Evolutionary conservation across 2,329 filamentous ascomycete species (phyloP).

Genomic region (Pseudocercospora musae): DNA sequence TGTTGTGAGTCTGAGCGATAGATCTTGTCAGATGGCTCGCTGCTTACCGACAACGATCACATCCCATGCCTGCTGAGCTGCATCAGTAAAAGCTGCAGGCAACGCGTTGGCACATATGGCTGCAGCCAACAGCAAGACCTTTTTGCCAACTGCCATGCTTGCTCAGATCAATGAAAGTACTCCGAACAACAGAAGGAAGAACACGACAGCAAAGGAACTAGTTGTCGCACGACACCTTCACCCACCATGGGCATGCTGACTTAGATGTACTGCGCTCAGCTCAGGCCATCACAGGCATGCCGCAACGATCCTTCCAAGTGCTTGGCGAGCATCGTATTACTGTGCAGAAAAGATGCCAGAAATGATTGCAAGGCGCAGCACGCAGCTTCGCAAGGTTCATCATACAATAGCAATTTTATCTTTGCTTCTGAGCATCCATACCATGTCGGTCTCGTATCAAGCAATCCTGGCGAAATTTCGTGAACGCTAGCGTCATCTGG

Average conservation of each 20-base stretch:
- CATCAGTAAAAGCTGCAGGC: neutral
- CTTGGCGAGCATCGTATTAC: neutral
- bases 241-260: neutral
- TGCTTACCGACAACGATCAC: slow-evolving; percentile 42
- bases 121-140: neutral
- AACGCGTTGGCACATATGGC: neutral
- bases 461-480: neutral
- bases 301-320: neutral
- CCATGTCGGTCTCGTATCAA: neutral
- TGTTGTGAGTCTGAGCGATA: neutral
- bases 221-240: neutral
- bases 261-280: neutral
- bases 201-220: neutral
- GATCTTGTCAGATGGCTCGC: neutral
- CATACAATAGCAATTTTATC: too few relatives aligned
- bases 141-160: neutral
- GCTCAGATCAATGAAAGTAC: neutral
- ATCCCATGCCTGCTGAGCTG: slow-evolving; percentile 14
- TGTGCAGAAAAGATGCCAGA: neutral
- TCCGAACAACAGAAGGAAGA: neutral
- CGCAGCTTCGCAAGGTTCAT: too few relatives aligned
- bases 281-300: neutral
- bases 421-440: neutral
- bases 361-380: neutral
- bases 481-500: neutral